A percentile compares a stretch with the other conserved stretches of the same genome.
phyloP scores from a whole-genome alignment of 768 basidiomycete species.

The Auricularia auricula-judae region DNA sequence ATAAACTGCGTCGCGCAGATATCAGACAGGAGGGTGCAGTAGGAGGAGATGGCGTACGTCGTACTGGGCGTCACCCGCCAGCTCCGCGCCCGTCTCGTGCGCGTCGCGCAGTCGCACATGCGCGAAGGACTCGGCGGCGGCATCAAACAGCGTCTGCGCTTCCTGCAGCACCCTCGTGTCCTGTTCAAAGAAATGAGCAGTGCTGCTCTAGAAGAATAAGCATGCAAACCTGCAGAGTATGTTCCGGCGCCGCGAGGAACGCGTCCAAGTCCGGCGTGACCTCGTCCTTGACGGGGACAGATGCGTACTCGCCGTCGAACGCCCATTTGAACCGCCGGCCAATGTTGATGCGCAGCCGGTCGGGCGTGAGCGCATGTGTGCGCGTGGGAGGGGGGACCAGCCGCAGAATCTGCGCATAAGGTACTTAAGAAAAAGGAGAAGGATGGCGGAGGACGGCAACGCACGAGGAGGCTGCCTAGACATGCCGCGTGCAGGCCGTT shows the following conservation, averaged over 20 bases:
- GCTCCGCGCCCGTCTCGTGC: background rate
- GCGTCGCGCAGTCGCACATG: background rate
- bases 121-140: background rate
- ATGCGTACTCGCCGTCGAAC: slow-evolving; percentile 43
- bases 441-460: slow-evolving; percentile 36
- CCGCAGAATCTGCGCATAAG: background rate
- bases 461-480: slow-evolving; percentile 42
- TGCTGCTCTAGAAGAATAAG: background rate
- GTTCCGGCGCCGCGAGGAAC: background rate
- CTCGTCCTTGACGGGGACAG: background rate
- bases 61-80: background rate
- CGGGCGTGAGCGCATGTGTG: slow-evolving; percentile 36
- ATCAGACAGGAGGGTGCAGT: background rate
- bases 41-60: background rate
- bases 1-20: background rate
- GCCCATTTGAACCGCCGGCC: slow-evolving; percentile 72
- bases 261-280: background rate
- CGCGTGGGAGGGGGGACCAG: slow-evolving; percentile 34
- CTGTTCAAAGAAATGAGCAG: background rate
- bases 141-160: background rate
- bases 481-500: slow-evolving; percentile 31
- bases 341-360: slow-evolving; percentile 47
- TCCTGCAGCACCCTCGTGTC: background rate
- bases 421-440: slow-evolving; percentile 44
- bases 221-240: background rate